Evolutionary conservation across 441 rosid species (phyloP), one percentile per base, ranked within the genome.

Genomic region (Adansonia grandidieri): DNA sequence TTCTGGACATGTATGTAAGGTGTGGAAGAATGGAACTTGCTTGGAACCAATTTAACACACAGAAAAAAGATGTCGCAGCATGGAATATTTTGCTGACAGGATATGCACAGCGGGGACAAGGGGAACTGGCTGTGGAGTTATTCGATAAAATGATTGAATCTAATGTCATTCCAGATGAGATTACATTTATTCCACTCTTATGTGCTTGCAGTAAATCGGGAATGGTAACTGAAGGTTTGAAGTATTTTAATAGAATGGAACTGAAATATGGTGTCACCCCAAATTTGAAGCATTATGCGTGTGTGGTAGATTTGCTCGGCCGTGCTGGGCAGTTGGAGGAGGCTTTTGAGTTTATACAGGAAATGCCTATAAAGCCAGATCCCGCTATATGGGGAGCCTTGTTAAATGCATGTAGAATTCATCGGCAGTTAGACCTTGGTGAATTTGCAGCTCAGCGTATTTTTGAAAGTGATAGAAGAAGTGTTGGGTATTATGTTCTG

Each of bases 381-480:
- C 85, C 91, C 6, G 97, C 98, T 28, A 85, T 91, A 81, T 93
- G 99, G 99, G 98, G 99, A 85, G 99, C 98, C 60, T 88, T 96
- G 67, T 84, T 95, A 72, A 93, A 93, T 81, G 94, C 91, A 0
- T 93, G 99, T 79, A 89, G 94, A 87, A 89, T 96, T 66, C 92
- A 91, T 80, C 78, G 56, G 53, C 76, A 85, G 45, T 80, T 93
- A 77, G 82, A 84, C 42, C 93, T 93, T 5, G 99, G 99, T 15
- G 91, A 95, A 87, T 81, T 93, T 75, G 94, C 97, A n/a, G 96
- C 96, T 48, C 87, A 80, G 77, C 79, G 73, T 77, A 90, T 92
- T 77, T 91, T 95, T 82, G 86, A 87, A 85, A 85, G 78, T 79
- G 91, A 89, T 71, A 80, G 85, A 28, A 78, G 73, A 77, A 88